Conservation (phyloP, 2,329 filamentous ascomycete genomes). For the Decorospora gaudefroyi region DNA sequence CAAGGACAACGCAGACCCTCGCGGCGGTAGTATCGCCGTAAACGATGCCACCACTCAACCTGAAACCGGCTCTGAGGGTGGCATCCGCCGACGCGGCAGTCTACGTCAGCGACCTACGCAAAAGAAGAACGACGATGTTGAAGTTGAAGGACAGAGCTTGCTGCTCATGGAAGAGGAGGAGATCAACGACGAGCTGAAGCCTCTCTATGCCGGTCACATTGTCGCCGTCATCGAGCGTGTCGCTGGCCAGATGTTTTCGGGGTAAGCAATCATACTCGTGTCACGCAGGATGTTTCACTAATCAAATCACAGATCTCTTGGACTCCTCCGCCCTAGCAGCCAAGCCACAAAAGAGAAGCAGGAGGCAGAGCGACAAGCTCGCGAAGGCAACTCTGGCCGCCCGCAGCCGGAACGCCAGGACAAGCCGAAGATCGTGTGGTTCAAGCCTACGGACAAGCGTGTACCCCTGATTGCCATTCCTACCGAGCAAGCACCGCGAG, state of each 20-base stretch:
- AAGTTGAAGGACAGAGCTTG: slow-evolving; percentile 96
- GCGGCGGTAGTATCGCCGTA: slow-evolving; percentile 74
- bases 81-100: slow-evolving; percentile 89
- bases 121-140: slow-evolving; percentile 99
- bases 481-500: slow-evolving; percentile 93
- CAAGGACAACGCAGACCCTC: slow-evolving; percentile 95
- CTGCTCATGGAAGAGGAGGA: slow-evolving; percentile 97
- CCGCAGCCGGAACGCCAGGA: slow-evolving; percentile 86
- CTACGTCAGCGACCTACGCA: slow-evolving; percentile 95
- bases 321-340: slow-evolving; percentile 90
- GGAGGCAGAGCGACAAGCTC: slow-evolving; percentile 89
- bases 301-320: slow-evolving; percentile 67
- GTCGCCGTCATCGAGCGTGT: slow-evolving; percentile 97
- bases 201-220: slow-evolving; percentile 93
- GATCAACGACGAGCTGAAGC: slow-evolving; percentile 97
- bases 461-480: slow-evolving; percentile 97
- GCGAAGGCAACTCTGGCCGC: slow-evolving; percentile 75
- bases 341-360: slow-evolving; percentile 99
- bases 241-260: slow-evolving; percentile 98
- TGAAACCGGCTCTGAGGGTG: slow-evolving; percentile 71
- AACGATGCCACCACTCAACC: slow-evolving; percentile 63
- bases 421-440: slow-evolving; percentile 99
- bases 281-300: slow-evolving; percentile 9
- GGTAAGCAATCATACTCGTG: slow-evolving; percentile 27
- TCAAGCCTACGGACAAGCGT: slow-evolving; percentile 99